Evolutionary conservation across 495 filamentous ascomycete genomes (phyloP).

Genomic region (Tuber borchii): DNA sequence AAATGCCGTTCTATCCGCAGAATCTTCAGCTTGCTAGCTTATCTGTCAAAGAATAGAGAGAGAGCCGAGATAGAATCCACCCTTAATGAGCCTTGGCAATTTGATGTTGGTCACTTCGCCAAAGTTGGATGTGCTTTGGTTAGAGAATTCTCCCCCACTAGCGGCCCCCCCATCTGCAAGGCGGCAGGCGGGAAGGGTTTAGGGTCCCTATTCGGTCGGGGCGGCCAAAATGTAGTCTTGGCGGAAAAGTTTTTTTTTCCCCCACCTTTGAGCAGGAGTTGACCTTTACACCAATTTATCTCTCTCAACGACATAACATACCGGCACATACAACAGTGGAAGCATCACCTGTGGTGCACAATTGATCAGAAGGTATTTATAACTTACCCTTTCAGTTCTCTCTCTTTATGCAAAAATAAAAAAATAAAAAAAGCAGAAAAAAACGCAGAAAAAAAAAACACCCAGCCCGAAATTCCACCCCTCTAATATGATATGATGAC

Average conservation of each 20-base stretch:
- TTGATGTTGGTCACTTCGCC: background rate
- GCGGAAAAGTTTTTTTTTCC: background rate
- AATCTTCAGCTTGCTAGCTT: background rate
- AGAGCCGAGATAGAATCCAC: too few relatives aligned
- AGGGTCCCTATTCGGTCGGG: background rate
- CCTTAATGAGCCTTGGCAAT: too few relatives aligned
- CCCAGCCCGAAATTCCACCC: constrained; percentile 10
- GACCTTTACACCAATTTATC: background rate
- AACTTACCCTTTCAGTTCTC: background rate
- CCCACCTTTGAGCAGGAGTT: background rate
- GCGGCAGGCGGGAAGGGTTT: background rate
- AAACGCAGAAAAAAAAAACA: background rate
- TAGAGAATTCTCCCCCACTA: background rate
- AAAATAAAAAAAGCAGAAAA: background rate
- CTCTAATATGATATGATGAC: constrained; percentile 38
- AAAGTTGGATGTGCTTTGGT: background rate
- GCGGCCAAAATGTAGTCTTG: background rate
- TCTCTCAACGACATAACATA: background rate
- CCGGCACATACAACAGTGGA: background rate
- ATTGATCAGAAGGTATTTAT: background rate
- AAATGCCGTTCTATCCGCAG: background rate
- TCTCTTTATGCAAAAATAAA: background rate
- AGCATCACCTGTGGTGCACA: background rate
- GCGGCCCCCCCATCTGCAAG: background rate
- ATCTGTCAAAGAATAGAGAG: background rate